These are phyloP conservation scores for Pyrenochaeta sp. DNA, from an alignment of 2,329 filamentous ascomycete species.

Conservation along the genomic window DNA sequence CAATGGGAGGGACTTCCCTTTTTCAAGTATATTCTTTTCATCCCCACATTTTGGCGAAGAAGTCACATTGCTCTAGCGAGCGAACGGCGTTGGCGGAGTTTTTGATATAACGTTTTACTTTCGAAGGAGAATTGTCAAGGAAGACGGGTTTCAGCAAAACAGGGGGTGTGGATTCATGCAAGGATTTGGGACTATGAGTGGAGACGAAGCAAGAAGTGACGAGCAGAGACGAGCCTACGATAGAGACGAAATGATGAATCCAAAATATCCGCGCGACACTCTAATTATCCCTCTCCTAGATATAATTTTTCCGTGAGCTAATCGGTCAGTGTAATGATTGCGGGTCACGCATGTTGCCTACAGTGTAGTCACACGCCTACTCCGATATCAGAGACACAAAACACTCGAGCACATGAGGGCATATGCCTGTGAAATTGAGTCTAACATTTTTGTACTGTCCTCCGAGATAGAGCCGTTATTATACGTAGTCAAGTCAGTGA, in stretches of 20 bases:
- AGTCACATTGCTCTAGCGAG: constrained; percentile 13
- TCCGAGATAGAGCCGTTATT: too few species aligned
- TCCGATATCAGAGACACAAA: too few species aligned
- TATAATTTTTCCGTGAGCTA: too few species aligned
- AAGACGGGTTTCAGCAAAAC: background rate
- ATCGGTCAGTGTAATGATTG: too few species aligned
- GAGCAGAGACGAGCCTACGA: background rate
- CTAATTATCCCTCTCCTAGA: too few species aligned
- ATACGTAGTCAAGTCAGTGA: too few species aligned
- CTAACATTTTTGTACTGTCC: too few species aligned
- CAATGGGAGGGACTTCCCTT: background rate
- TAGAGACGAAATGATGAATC: background rate
- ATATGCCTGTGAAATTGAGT: too few species aligned
- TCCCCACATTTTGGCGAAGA: background rate
- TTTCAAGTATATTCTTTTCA: constrained; percentile 19
- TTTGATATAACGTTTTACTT: constrained; percentile 4
- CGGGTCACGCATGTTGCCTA: too few species aligned
- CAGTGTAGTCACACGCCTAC: too few species aligned
- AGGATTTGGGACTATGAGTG: background rate
- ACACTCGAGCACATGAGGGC: too few species aligned
- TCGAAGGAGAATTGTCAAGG: background rate
- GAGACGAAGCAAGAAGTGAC: background rate
- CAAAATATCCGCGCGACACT: background rate
- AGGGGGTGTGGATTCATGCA: background rate
- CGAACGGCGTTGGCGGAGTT: constrained; percentile 29